A percentile compares a stretch with the other conserved stretches of the same genome.
phyloP scores from a whole-genome alignment of 495 filamentous ascomycete genomes.

The Talaromyces trachyspermus region DNA sequence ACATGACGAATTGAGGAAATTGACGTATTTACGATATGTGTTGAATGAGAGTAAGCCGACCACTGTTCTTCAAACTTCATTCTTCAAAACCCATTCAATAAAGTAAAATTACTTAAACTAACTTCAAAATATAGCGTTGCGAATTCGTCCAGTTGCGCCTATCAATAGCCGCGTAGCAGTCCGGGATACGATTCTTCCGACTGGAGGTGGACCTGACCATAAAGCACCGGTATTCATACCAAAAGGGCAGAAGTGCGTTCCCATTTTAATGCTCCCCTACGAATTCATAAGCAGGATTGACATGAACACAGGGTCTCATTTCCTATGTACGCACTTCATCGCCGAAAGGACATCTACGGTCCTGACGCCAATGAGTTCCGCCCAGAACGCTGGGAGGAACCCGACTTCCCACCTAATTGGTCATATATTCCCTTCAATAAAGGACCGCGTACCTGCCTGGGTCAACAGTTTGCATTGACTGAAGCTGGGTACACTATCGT shows the following conservation, averaged over 20 bases:
- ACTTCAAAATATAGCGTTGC: slow-evolving; percentile 32
- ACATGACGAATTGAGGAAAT: slow-evolving; percentile 37
- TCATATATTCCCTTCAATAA: slow-evolving; percentile 54
- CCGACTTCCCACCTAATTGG: neutral
- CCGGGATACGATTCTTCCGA: slow-evolving; percentile 36
- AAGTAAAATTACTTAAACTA: neutral
- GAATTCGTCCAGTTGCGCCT: slow-evolving; percentile 44
- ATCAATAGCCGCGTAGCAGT: slow-evolving; percentile 38
- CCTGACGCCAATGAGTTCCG: slow-evolving; percentile 43
- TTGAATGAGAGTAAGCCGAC: slow-evolving; percentile 28
- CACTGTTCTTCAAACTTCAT: slow-evolving; percentile 4
- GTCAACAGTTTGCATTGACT: slow-evolving; percentile 50
- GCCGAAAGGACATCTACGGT: slow-evolving; percentile 42
- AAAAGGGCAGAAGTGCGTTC: slow-evolving; percentile 29
- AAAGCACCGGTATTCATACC: slow-evolving; percentile 29
- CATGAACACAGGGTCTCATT: neutral
- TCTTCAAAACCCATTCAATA: neutral
- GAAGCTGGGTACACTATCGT: slow-evolving; percentile 48
- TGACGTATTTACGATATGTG: slow-evolving; percentile 42
- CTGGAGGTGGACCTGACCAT: slow-evolving; percentile 34
- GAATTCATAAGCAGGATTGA: neutral
- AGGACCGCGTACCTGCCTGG: slow-evolving; percentile 43
- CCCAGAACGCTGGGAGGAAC: slow-evolving; percentile 50
- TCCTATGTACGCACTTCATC: slow-evolving; percentile 41
- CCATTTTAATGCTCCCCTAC: neutral